A percentile compares a stretch with the other conserved stretches of the same genome.
Evolutionary conservation across 176 grass and related monocot species (phyloP).

Genomic region (Zoysia pacifica): DNA sequence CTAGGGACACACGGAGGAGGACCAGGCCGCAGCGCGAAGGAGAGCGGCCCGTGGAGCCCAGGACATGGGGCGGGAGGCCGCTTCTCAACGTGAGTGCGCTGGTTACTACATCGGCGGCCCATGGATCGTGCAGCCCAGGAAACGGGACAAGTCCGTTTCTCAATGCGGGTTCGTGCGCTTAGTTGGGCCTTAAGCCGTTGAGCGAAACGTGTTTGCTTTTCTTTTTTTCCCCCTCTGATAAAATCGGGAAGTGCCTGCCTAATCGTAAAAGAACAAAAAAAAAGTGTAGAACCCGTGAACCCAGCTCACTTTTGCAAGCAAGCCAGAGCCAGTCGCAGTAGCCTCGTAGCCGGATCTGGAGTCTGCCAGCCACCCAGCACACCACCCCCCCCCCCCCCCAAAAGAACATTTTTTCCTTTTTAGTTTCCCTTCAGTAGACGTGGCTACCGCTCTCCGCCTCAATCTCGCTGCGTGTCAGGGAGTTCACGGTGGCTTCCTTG

Average conservation of each 20-base stretch:
- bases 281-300: background rate
- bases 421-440: background rate
- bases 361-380: no score
- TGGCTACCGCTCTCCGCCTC: background rate
- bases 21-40: background rate
- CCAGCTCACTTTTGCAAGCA: background rate
- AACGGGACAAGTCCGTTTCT: background rate
- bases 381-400: no score
- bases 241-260: no score
- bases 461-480: constrained; percentile 3
- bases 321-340: no score
- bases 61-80: no score
- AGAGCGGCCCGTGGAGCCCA: background rate
- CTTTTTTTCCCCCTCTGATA: background rate
- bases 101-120: no score
- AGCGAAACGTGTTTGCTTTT: background rate
- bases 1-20: background rate
- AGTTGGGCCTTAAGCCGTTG: background rate
- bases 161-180: background rate
- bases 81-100: no score
- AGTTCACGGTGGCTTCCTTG: background rate
- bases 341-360: no score
- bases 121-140: background rate
- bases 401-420: background rate
- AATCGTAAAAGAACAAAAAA: no score